Conservation (phyloP, 148 eudicot genomes). For the Cornus suecica region DNA sequence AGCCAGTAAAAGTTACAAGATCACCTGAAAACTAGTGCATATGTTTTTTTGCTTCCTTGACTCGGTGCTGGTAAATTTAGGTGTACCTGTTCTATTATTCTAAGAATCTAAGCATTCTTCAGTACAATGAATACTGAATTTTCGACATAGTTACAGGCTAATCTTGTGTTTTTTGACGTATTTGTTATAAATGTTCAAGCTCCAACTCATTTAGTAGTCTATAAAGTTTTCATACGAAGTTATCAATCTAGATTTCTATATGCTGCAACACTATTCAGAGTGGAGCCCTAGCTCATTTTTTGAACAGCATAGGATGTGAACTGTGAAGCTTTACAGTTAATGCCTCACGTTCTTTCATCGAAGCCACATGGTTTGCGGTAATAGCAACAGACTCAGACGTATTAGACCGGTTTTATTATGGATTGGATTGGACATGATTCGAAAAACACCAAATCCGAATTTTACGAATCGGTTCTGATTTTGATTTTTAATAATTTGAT, state of each 20-base stretch:
- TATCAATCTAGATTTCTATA: too few relatives aligned
- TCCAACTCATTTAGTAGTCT: not conserved
- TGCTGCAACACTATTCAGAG: not conserved
- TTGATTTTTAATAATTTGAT: too few relatives aligned
- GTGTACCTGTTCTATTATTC: too few relatives aligned
- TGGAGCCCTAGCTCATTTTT: not conserved
- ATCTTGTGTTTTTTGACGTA: not conserved
- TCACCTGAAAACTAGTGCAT: not conserved
- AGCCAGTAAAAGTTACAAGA: constrained; percentile 43
- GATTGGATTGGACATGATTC: too few relatives aligned
- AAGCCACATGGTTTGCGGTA: too few relatives aligned
- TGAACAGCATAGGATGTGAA: not conserved
- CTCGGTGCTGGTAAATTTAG: too few relatives aligned
- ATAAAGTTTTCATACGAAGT: not conserved
- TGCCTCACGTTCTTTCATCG: too few relatives aligned
- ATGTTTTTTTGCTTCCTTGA: not conserved
- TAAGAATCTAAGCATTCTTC: not conserved
- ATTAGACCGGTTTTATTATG: too few relatives aligned
- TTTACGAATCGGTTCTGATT: too few relatives aligned
- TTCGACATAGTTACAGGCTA: not conserved
- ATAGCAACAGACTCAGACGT: too few relatives aligned
- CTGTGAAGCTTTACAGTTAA: not conserved
- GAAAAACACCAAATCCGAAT: too few relatives aligned
- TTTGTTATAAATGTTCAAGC: not conserved
- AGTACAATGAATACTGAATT: not conserved